These are phyloP conservation scores for Pseudotulostoma volvatum DNA, from an alignment of 495 filamentous ascomycete genomes.

Conservation along the genomic window DNA sequence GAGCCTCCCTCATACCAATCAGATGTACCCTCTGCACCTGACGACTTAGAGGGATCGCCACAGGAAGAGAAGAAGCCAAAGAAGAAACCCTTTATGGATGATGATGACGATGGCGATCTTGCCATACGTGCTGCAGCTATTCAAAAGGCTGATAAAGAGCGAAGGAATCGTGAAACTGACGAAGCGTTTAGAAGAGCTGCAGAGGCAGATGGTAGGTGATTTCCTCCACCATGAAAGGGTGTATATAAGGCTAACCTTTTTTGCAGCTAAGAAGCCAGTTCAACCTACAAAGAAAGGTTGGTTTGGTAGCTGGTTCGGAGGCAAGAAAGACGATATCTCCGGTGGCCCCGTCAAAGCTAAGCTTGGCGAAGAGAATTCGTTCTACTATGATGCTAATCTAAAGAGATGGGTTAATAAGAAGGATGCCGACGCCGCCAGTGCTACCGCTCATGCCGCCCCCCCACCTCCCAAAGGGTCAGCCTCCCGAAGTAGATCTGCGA, in stretches of 20 bases:
- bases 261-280: conserved; percentile 14
- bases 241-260: no score
- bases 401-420: conserved; percentile 99
- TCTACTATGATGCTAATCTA: conserved; percentile 84
- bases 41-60: conserved; percentile 14
- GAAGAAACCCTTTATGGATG: conserved; percentile 67
- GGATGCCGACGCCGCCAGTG: conserved; percentile 30
- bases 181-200: conserved; percentile 71
- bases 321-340: conserved; percentile 47
- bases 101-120: conserved; percentile 42
- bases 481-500: conserved; percentile 24
- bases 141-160: conserved; percentile 35
- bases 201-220: conserved; percentile 58
- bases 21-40: conserved; percentile 5
- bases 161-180: conserved; percentile 39
- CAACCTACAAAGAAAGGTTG: conserved; percentile 56
- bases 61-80: conserved; percentile 46
- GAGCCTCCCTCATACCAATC: conserved; percentile 22
- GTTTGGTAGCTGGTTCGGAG: conserved; percentile 72
- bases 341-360: conserved; percentile 74
- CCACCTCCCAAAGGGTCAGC: conserved; percentile 34
- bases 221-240: no score
- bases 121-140: conserved; percentile 33
- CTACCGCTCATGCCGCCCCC: conserved; percentile 33
- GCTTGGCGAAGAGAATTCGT: conserved; percentile 81